Conservation (phyloP, 2,329 filamentous ascomycete species). For the Trichoderma gracile region DNA sequence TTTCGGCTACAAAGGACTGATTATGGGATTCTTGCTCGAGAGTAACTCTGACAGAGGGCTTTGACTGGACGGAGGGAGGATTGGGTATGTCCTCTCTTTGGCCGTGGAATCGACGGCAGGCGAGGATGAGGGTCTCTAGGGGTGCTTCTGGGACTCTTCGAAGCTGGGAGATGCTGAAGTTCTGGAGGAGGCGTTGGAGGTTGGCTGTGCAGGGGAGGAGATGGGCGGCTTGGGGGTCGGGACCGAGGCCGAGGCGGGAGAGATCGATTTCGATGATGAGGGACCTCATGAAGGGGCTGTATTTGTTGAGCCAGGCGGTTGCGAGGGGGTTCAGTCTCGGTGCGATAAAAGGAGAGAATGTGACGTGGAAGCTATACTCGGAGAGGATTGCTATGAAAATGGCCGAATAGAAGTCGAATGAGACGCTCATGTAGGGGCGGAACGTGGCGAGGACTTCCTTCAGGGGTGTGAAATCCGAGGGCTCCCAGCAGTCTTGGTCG, state of each 20-base stretch:
- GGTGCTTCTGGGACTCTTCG: slow-evolving; percentile 30
- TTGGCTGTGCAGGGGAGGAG: slow-evolving; percentile 33
- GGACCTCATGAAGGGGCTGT: slow-evolving; percentile 40
- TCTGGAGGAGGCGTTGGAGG: slow-evolving; percentile 33
- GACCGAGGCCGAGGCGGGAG: slow-evolving; percentile 41
- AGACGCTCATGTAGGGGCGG: slow-evolving; percentile 35
- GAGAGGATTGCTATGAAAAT: slow-evolving; percentile 41
- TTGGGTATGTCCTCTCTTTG: slow-evolving; percentile 17
- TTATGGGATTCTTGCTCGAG: background rate
- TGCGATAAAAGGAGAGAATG: slow-evolving; percentile 42
- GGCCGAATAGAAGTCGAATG: slow-evolving; percentile 42
- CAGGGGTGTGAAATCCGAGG: slow-evolving; percentile 38
- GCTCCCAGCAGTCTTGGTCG: slow-evolving; percentile 39
- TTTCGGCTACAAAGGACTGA: background rate
- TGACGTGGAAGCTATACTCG: slow-evolving; percentile 41
- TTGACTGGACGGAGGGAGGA: background rate
- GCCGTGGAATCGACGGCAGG: slow-evolving; percentile 41
- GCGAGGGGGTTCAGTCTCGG: slow-evolving; percentile 39
- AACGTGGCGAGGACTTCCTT: slow-evolving; percentile 32
- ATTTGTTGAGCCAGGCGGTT: slow-evolving; percentile 39
- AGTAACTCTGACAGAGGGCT: slow-evolving; percentile 1
- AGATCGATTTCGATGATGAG: slow-evolving; percentile 47
- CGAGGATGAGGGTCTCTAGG: slow-evolving; percentile 37
- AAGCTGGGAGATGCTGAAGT: slow-evolving; percentile 36
- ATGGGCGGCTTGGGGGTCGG: slow-evolving; percentile 29